Evolutionary conservation across 495 filamentous ascomycete species (phyloP).

Genomic region (Parmelia sp.): DNA sequence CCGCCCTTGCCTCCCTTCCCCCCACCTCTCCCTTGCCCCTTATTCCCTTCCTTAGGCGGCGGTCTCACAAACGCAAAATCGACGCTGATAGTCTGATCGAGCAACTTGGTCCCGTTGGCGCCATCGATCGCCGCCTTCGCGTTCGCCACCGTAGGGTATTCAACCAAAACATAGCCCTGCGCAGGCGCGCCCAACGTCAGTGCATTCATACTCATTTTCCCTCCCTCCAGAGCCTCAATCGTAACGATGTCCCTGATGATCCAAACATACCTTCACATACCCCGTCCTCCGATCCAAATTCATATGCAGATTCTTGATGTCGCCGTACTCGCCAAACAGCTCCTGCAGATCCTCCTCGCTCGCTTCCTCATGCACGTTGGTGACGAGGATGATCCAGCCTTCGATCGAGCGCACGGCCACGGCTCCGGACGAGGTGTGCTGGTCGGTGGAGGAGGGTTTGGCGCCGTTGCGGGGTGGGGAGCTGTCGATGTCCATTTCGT

Average conservation of each 20-base stretch:
- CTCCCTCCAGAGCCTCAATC: too few relatives aligned
- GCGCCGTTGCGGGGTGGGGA: conserved; percentile 36
- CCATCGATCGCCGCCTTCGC: conserved; percentile 80
- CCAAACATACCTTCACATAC: conserved; percentile 80
- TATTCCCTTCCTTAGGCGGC: conserved; percentile 56
- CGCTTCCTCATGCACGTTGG: conserved; percentile 96
- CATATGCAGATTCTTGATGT: conserved; percentile 95
- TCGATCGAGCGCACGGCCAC: conserved; percentile 96
- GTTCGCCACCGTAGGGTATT: conserved; percentile 83
- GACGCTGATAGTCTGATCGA: conserved; percentile 86
- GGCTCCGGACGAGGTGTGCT: conserved; percentile 69
- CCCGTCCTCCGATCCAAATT: conserved; percentile 92
- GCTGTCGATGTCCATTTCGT: conserved; percentile 76
- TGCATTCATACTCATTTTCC: background rate
- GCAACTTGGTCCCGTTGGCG: conserved; percentile 71
- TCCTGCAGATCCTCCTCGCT: conserved; percentile 94
- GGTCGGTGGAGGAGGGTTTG: conserved; percentile 56
- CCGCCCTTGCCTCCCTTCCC: conserved; percentile 46
- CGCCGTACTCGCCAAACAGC: conserved; percentile 89
- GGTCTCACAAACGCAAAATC: conserved; percentile 98
- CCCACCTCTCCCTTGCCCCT: conserved; percentile 44
- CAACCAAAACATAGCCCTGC: conserved; percentile 89
- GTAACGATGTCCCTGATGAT: too few relatives aligned
- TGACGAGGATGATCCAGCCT: conserved; percentile 96
- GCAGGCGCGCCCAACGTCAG: background rate